Conservation (phyloP, 2,329 filamentous ascomycete genomes). For the Fusarium metavorans region DNA sequence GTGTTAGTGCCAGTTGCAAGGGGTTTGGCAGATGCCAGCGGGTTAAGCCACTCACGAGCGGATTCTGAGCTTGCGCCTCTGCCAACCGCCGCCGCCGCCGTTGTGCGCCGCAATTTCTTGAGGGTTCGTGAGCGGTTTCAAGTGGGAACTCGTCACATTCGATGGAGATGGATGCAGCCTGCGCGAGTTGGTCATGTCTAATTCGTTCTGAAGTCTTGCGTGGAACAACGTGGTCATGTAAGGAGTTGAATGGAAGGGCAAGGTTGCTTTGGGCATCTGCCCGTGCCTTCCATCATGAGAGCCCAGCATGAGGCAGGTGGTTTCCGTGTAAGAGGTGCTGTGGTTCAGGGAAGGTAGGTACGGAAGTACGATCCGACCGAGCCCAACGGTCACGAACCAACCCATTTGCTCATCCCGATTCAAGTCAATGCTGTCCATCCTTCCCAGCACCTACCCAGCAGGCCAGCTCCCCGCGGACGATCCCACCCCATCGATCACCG, state of each 20-base stretch:
- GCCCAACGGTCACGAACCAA: slow-evolving; percentile 21
- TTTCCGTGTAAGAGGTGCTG: not conserved
- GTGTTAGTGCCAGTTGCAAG: slow-evolving; percentile 31
- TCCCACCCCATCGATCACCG: slow-evolving; percentile 31
- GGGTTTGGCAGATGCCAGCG: slow-evolving; percentile 32
- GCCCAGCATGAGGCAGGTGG: not conserved
- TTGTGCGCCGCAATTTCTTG: slow-evolving; percentile 8
- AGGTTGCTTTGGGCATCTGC: not conserved
- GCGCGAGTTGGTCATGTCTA: not conserved
- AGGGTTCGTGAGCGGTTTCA: slow-evolving; percentile 12
- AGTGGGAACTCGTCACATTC: slow-evolving; percentile 1
- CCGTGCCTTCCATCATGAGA: not conserved
- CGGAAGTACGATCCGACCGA: slow-evolving; percentile 29
- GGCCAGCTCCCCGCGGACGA: slow-evolving; percentile 21
- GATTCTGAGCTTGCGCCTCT: slow-evolving; percentile 7
- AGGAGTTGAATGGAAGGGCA: not conserved
- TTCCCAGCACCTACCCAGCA: slow-evolving; percentile 13
- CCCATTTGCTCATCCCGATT: slow-evolving; percentile 28
- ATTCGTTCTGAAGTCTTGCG: not conserved
- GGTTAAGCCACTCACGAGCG: slow-evolving; percentile 4
- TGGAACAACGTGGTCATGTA: not conserved
- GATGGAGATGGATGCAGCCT: not conserved
- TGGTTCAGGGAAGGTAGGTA: slow-evolving; percentile 7
- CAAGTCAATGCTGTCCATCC: not conserved
- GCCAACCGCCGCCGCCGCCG: slow-evolving; percentile 13